Base-by-base conservation (phyloP, 2,329 filamentous ascomycete genomes). In the Diatrype stigma region DNA sequence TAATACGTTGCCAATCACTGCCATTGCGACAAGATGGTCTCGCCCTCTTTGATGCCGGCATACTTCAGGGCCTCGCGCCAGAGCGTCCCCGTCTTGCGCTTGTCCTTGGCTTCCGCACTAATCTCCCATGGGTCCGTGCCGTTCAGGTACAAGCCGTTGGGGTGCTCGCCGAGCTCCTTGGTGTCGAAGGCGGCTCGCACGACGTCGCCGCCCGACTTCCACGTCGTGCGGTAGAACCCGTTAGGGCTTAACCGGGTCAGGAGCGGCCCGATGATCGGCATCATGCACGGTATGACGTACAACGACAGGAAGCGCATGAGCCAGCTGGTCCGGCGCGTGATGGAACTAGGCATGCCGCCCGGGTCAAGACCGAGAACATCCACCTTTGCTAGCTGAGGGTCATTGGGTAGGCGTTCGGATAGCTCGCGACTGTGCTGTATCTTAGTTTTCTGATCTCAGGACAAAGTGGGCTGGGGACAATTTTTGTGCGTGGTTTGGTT, bases 311-410 rank as follows among this genome's bases (percentile, higher is more conserved):
- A 38, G 10, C 63, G 58, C 23, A 60, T 46, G 8, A 64, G 6
- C 55, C 55, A 64, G 11, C 40, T 23, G 16, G 52, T 53, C 26
- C 54, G 60, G 1, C 62, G 59, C 22, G 56, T 28, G 5, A 67
- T 45, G 8, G 56, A 51, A 16, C 59, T 63, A n/a, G 46, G 30
- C 52, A 67, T 64, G 10, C 46, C 53, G 6, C 60, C 66, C 5
- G 66, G 65, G 51, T 68, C 66, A 16, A 67, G 32, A 28, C 56
- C 60, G 3, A 67, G 45, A 42, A 64, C 53, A n/a, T 56, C 55
- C 35, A 67, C 57, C 11, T 61, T 59, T 32, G 52, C 56, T 3
- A 66, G 57, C 0, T 46, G 2, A 34, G 58, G 57, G 40, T 63
- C 59, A 21, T 47, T 22, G 16, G 52, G 48, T 22, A 65, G 38